Conservation (phyloP, 352 stramenopile species). For the Thalassiosira oceanica region DNA sequence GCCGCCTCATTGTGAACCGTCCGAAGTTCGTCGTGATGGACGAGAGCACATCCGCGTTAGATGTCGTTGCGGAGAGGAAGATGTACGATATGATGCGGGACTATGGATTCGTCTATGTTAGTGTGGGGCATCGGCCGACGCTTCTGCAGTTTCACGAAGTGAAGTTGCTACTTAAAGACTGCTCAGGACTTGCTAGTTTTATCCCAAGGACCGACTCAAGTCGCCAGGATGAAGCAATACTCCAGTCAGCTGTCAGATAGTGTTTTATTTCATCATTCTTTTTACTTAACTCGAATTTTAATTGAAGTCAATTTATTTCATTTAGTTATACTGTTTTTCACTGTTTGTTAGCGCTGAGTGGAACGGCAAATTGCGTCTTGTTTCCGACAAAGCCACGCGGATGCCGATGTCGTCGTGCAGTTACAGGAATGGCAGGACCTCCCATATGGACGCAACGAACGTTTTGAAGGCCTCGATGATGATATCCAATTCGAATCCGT, state of each 20-base stretch:
- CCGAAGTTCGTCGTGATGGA: slow-evolving; percentile 81
- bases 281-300: too few relatives aligned
- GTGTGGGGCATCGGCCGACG: slow-evolving; percentile 56
- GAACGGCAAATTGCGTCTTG: too few relatives aligned
- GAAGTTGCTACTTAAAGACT: slow-evolving; percentile 46
- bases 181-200: background rate
- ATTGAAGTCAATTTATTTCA: too few relatives aligned
- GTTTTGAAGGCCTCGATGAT: slow-evolving; percentile 33
- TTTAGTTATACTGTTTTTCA: too few relatives aligned
- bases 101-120: slow-evolving; percentile 51
- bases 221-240: too few relatives aligned
- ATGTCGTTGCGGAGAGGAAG: slow-evolving; percentile 72
- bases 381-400: background rate
- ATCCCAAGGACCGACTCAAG: too few relatives aligned
- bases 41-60: slow-evolving; percentile 81
- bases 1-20: slow-evolving; percentile 79
- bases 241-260: too few relatives aligned
- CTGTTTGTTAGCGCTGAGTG: too few relatives aligned
- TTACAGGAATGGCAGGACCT: slow-evolving; percentile 17
- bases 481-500: slow-evolving; percentile 38
- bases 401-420: background rate
- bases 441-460: slow-evolving; percentile 32
- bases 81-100: slow-evolving; percentile 72
- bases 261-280: too few relatives aligned
- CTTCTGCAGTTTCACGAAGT: slow-evolving; percentile 57